phyloP scores from a whole-genome alignment of 371 early-diverging fungal genomes.

The Fennellomyces sp. region DNA sequence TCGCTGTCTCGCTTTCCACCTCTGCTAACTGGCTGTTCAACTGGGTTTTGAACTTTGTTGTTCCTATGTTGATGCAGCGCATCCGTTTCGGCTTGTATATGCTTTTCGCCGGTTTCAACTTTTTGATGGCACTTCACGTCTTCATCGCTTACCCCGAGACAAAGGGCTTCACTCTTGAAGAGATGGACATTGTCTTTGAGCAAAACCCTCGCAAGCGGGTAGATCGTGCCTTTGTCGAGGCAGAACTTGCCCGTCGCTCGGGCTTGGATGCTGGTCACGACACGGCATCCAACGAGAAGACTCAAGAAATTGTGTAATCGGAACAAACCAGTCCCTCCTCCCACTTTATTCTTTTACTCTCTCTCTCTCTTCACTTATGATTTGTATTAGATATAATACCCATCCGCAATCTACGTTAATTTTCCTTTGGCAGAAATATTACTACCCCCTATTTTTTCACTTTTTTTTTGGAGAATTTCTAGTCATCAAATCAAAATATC shows the following conservation, averaged over 20 bases:
- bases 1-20: slow-evolving; percentile 81
- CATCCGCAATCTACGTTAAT: no score
- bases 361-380: not conserved
- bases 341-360: not conserved
- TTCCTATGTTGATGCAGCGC: slow-evolving; percentile 60
- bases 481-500: no score
- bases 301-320: slow-evolving; percentile 7
- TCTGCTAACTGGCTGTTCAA: slow-evolving; percentile 88
- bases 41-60: slow-evolving; percentile 62
- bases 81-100: slow-evolving; percentile 67
- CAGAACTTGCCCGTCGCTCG: slow-evolving; percentile 17
- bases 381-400: no score
- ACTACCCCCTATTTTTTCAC: no score
- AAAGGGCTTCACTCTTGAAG: slow-evolving; percentile 58
- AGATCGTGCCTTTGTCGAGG: slow-evolving; percentile 25
- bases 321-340: no score
- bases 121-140: slow-evolving; percentile 56
- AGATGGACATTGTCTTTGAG: slow-evolving; percentile 34
- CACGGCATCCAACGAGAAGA: slow-evolving; percentile 1
- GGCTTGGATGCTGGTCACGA: not conserved
- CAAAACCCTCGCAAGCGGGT: slow-evolving; percentile 34
- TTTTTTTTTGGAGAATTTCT: no score
- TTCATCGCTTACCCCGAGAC: slow-evolving; percentile 66
- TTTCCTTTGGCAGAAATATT: no score
- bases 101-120: slow-evolving; percentile 68